A percentile compares a stretch with the other conserved stretches of the same genome.
phyloP scores from a whole-genome alignment of 441 rosid genomes.

The Kokia cookei region DNA sequence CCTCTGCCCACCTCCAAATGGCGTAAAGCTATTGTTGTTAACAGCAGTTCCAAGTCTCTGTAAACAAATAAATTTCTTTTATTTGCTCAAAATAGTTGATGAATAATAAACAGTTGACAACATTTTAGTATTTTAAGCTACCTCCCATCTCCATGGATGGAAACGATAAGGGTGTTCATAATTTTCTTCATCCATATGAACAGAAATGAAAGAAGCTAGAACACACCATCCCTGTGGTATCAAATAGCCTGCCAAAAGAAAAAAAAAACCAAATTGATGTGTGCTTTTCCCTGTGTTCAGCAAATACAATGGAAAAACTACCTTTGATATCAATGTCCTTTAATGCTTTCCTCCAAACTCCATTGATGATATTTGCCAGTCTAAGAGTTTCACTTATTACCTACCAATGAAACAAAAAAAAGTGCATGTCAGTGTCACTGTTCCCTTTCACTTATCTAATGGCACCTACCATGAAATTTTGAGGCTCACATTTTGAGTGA shows the following conservation, averaged over 20 bases:
- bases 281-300: background rate
- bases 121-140: slow-evolving; percentile 4
- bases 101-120: background rate
- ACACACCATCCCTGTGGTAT: slow-evolving; percentile 75
- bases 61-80: background rate
- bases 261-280: background rate
- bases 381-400: slow-evolving; percentile 69
- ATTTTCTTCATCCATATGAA: slow-evolving; percentile 69
- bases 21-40: slow-evolving; percentile 47
- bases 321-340: slow-evolving; percentile 69
- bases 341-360: slow-evolving; percentile 69
- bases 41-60: slow-evolving; percentile 45
- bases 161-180: slow-evolving; percentile 54
- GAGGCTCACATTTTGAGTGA: slow-evolving; percentile 61
- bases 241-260: slow-evolving; percentile 45
- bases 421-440: too few species aligned
- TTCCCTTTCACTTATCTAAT: too few species aligned
- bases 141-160: slow-evolving; percentile 85
- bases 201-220: slow-evolving; percentile 57
- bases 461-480: background rate
- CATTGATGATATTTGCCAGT: slow-evolving; percentile 64
- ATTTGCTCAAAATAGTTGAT: background rate
- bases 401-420: slow-evolving; percentile 11
- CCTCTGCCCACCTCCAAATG: slow-evolving; percentile 80
- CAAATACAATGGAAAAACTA: background rate